Evolutionary conservation across 306 rosid genomes (phyloP), one percentile per base, ranked within the genome.

Genomic region (Cyamopsis tetragonoloba): DNA sequence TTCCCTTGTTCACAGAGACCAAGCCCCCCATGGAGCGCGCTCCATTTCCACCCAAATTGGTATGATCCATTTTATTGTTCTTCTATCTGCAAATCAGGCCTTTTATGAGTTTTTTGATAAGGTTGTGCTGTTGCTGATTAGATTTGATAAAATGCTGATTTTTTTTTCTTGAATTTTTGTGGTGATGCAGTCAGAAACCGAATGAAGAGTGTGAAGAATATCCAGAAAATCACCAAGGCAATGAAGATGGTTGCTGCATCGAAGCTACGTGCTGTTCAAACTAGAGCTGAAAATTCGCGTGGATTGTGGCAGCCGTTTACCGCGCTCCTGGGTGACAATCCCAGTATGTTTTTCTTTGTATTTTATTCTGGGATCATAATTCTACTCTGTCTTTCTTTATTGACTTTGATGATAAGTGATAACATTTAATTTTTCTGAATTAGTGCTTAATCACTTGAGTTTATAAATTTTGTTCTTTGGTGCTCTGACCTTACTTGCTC

Each of bases 191-290:
- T 93, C 64, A 82, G 99, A 64, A 90, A 74, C 69, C 85, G 99
- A 49, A 93, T 93, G 99, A 90, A 90, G 89, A 93, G 97, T 93
- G 97, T 93, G 67, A 93, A 83, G 79, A 93, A 69, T 84, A 93
- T 93, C 63, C 99, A 93, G 86, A 93, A 93, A 65, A 93, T 93
- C 67, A 93, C 99, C 10, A 93, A 93, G 86, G 99, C 99, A 11
- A 93, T 93, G 99, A 93, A 93, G 74, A 93, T 93, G 99, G 99
- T 93, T 85, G 99, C 99, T 66, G 99, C 99, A 3, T 93, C 99
- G 13, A 93, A 90, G 82, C 86, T 93, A 7, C 73, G 97, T 7
- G 99, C 95, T 23, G 84, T 93, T 78, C 99, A 93, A 78, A 68
- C 79, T 48, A 84, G 77, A 75, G 73, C 99, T 71, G 97, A 93